These are phyloP conservation scores for Pseudogymnoascus sp. DNA, from an alignment of 2,329 filamentous ascomycete genomes.

Conservation along the genomic window DNA sequence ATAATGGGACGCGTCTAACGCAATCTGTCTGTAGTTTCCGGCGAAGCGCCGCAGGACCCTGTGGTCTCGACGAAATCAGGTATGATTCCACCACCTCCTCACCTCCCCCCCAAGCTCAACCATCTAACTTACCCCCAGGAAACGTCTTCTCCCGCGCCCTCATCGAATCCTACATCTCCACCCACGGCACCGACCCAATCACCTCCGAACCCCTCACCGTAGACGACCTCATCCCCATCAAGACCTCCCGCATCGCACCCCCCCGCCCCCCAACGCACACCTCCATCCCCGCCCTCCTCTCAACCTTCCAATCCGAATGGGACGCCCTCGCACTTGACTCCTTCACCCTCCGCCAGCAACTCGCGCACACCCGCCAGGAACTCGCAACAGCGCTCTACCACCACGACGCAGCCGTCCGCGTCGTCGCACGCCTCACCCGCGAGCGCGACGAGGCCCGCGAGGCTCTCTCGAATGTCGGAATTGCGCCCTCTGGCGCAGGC, in stretches of 20 bases:
- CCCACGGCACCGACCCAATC: slow-evolving; percentile 87
- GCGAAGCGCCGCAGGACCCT: slow-evolving; percentile 89
- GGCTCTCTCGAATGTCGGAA: slow-evolving; percentile 76
- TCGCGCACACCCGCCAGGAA: slow-evolving; percentile 86
- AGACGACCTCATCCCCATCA: slow-evolving; percentile 83
- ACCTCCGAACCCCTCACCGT: slow-evolving; percentile 75
- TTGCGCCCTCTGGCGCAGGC: slow-evolving; percentile 56
- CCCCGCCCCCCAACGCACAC: slow-evolving; percentile 80
- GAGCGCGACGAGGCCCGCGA: slow-evolving; percentile 90
- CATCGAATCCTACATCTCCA: slow-evolving; percentile 88
- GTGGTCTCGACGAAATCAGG: slow-evolving; percentile 93
- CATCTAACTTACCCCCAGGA: slow-evolving; percentile 42
- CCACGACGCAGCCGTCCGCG: slow-evolving; percentile 91
- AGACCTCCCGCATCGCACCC: slow-evolving; percentile 74
- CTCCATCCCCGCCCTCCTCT: slow-evolving; percentile 89
- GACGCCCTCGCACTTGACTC: slow-evolving; percentile 87
- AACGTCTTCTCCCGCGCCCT: slow-evolving; percentile 91
- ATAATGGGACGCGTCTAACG: slow-evolving; percentile 18
- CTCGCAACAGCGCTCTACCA: slow-evolving; percentile 91
- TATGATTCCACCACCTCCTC: slow-evolving; percentile 39
- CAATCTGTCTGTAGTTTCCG: slow-evolving; percentile 62
- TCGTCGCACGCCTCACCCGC: slow-evolving; percentile 83
- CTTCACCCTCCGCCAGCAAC: slow-evolving; percentile 82
- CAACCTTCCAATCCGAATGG: slow-evolving; percentile 98
- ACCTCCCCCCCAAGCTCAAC: slow-evolving; percentile 15